Base-by-base conservation (phyloP, 2,329 filamentous ascomycete species). In the Colletotrichum sansevieriae region DNA sequence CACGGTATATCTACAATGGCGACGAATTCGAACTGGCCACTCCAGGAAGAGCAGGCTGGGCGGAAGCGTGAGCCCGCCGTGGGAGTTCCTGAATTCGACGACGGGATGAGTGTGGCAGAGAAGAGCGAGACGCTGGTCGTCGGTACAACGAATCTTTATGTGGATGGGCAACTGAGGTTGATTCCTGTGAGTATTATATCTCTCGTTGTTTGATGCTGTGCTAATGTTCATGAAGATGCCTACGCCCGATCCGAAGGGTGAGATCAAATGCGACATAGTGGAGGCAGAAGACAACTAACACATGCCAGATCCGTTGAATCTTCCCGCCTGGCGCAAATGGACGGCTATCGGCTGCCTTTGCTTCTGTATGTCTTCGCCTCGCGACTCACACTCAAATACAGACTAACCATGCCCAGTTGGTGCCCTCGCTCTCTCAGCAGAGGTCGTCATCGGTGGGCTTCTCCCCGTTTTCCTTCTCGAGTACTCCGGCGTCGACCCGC, bases 381-480 rank as follows among this genome's bases (percentile, higher is more conserved):
- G 13, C 7, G 33, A 3, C 41, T 7, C 3, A 18, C 3, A 4
- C 2, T n/a, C 0, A 15, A 43, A 4, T 8, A 25, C 6, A 43
- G 20, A 43, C 58, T 68, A 2, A 68, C 15, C 2, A 29, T 18
- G 2, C 10, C 12, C 29, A 75, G 74, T 77, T 55, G 76, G 75
- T 35, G 72, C 74, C 4, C 66, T 78, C 0, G 74, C 76, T 3
- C 70, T 77, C 20, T 71, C 75, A 3, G 72, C 75, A 33, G 67
- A 70, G 46, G 39, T 74, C 10, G 73, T 76, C 60, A 73, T 79
- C 52, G 75, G 73, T 20, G 71, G 71, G 2, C 72, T 78, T 18
- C 69, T 78, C 8, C 78, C 78, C 49, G 73, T 79, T 29, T 79
- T 78, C 65, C 61, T 76, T 9, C 73, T 79, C 60, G 75, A 78